Evolutionary conservation across 805 yeast genomes (phyloP).

Genomic region (Metschnikowia vanudenii): DNA sequence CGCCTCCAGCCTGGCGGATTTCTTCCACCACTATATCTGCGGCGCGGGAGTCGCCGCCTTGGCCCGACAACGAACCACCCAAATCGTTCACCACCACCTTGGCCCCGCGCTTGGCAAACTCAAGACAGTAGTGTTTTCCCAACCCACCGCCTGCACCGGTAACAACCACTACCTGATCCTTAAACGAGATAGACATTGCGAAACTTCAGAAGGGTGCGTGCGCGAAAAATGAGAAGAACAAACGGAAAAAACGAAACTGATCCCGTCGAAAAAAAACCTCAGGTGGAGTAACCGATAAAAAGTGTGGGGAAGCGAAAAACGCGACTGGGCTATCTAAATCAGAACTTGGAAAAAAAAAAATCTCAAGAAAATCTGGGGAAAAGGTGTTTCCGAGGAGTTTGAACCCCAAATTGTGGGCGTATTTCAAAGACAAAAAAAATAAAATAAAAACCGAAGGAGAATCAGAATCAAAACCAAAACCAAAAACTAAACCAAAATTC

Average conservation of each 20-base stretch:
- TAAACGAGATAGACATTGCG: slow-evolving; percentile 43
- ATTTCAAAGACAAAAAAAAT: not conserved
- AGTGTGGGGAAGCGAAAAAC: slow-evolving; percentile 4
- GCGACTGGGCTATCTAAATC: not conserved
- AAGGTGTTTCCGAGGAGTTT: not conserved
- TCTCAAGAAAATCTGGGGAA: slow-evolving; percentile 2
- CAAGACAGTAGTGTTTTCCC: slow-evolving; percentile 84
- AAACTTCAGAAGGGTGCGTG: not conserved
- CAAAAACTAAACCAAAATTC: no score
- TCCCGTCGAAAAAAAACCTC: not conserved
- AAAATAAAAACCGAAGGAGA: no score
- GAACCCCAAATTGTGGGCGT: not conserved
- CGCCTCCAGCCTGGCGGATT: slow-evolving; percentile 71
- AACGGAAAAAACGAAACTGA: no score
- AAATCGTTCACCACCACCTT: slow-evolving; percentile 93
- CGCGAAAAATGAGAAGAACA: no score
- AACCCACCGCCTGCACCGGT: slow-evolving; percentile 99
- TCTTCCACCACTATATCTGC: slow-evolving; percentile 91
- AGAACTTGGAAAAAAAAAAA: not conserved
- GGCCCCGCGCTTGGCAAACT: slow-evolving; percentile 88
- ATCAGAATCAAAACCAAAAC: no score
- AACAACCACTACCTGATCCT: slow-evolving; percentile 84
- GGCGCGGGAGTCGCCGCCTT: slow-evolving; percentile 65
- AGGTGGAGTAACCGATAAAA: not conserved
- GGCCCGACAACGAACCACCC: slow-evolving; percentile 79